Percentiles rank a stretch among this genome's conserved stretches.
Conservation (phyloP, 2,329 filamentous ascomycete genomes). For the Neofusicoccum cordaticola region DNA sequence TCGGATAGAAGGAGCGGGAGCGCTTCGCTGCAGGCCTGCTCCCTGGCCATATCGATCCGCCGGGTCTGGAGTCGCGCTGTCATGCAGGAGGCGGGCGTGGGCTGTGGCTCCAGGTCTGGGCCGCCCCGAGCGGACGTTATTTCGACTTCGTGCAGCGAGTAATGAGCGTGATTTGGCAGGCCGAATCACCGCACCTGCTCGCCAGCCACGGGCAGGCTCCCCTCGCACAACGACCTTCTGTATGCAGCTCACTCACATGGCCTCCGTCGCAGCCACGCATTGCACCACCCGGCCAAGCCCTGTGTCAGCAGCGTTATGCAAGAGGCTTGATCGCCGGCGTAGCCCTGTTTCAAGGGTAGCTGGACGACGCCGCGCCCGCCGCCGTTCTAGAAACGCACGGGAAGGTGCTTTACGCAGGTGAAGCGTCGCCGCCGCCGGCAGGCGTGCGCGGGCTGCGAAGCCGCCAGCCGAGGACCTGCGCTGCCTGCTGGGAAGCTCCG, state of each 20-base stretch:
- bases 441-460: not conserved
- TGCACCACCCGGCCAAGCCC: constrained; percentile 1
- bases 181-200: constrained; percentile 10
- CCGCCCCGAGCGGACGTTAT: constrained; percentile 19
- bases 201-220: constrained; percentile 1
- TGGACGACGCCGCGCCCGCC: not conserved
- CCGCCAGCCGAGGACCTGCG: not conserved
- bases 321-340: constrained; percentile 14
- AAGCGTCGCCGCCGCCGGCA: not conserved
- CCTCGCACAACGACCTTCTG: constrained; percentile 17
- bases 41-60: constrained; percentile 11
- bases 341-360: constrained; percentile 13
- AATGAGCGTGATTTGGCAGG: constrained; percentile 10
- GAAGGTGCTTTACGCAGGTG: not conserved
- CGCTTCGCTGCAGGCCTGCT: constrained; percentile 7
- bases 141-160: constrained; percentile 16
- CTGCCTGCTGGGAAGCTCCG: constrained; percentile 7
- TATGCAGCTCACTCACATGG: constrained; percentile 17
- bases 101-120: constrained; percentile 18
- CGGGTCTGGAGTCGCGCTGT: constrained; percentile 13
- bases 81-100: constrained; percentile 6
- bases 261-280: constrained; percentile 15
- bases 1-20: constrained; percentile 14
- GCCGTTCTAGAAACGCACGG: constrained; percentile 11
- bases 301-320: constrained; percentile 10